phyloP scores from a whole-genome alignment of 768 basidiomycete species.

The Myochromella boudieri region DNA sequence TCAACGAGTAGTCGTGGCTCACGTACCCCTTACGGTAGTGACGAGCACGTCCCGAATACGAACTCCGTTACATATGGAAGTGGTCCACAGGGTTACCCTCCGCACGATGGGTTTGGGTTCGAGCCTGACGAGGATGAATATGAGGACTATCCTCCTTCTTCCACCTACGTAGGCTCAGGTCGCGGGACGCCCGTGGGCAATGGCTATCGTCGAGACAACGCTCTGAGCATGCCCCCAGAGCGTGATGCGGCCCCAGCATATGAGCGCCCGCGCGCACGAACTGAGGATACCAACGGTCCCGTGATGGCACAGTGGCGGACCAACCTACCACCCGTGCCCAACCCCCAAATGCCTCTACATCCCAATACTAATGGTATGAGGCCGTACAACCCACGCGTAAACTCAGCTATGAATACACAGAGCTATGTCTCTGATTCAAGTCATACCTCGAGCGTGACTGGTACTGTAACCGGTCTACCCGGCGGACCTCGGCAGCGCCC shows the following conservation, averaged over 20 bases:
- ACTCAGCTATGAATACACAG: conserved; percentile 40
- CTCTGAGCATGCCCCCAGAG: conserved; percentile 59
- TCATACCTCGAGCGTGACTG: conserved; percentile 32
- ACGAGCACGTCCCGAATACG: conserved; percentile 34
- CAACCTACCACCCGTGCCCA: conserved; percentile 41
- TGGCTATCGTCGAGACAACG: conserved; percentile 49
- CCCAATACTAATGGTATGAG: conserved; percentile 28
- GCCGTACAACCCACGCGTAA: conserved; percentile 46
- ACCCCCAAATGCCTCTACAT: conserved; percentile 12
- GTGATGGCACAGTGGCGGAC: conserved; percentile 67
- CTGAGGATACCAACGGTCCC: conserved; percentile 65
- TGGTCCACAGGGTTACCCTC: conserved; percentile 58
- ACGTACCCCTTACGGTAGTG: conserved; percentile 35
- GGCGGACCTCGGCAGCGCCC: conserved; percentile 37
- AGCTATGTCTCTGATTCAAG: conserved; percentile 48
- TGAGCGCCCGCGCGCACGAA: conserved; percentile 63
- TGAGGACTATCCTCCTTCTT: conserved; percentile 68
- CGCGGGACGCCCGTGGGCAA: conserved; percentile 67
- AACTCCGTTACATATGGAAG: conserved; percentile 27
- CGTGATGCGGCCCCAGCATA: conserved; percentile 47
- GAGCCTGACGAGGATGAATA: conserved; percentile 73
- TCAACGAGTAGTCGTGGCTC: conserved; percentile 29
- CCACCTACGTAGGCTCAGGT: conserved; percentile 51
- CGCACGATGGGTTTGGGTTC: conserved; percentile 69
- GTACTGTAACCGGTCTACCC: conserved; percentile 11